phyloP scores from a whole-genome alignment of 441 rosid species.

The Dalechampia spathulata region DNA sequence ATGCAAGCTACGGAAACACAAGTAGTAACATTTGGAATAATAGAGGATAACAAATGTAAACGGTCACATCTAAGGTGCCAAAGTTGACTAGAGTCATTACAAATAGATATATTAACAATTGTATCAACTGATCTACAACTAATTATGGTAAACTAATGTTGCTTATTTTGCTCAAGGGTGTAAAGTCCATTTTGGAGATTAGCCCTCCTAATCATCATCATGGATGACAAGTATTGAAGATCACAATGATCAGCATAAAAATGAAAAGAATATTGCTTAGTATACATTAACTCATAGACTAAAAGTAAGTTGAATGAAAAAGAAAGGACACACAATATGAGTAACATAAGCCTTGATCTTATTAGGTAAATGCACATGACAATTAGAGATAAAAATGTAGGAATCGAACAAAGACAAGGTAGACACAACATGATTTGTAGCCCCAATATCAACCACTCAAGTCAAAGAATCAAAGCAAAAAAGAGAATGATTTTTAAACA shows the following conservation, averaged over 20 bases:
- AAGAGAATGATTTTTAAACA: too few species aligned
- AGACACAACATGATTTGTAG: not conserved
- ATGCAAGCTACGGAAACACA: not conserved
- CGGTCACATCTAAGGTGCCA: too few species aligned
- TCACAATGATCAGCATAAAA: not conserved
- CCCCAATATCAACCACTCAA: not conserved
- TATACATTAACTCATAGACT: not conserved
- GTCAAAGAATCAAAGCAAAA: not conserved
- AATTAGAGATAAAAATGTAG: not conserved
- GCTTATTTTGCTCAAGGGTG: not conserved
- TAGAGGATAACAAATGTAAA: not conserved
- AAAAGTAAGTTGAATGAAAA: not conserved
- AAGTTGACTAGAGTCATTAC: too few species aligned
- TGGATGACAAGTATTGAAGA: not conserved
- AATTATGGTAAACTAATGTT: not conserved
- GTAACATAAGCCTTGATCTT: not conserved
- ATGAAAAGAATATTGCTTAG: not conserved
- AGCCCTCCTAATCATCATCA: not conserved
- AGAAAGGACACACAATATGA: not conserved
- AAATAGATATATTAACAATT: too few species aligned
- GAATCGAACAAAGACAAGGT: not conserved
- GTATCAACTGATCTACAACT: not conserved
- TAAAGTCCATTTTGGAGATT: not conserved
- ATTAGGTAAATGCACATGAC: not conserved
- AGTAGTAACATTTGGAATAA: not conserved